These are phyloP conservation scores for Camelina hispida DNA, from an alignment of 345 rosid species.

Conservation along the genomic window DNA sequence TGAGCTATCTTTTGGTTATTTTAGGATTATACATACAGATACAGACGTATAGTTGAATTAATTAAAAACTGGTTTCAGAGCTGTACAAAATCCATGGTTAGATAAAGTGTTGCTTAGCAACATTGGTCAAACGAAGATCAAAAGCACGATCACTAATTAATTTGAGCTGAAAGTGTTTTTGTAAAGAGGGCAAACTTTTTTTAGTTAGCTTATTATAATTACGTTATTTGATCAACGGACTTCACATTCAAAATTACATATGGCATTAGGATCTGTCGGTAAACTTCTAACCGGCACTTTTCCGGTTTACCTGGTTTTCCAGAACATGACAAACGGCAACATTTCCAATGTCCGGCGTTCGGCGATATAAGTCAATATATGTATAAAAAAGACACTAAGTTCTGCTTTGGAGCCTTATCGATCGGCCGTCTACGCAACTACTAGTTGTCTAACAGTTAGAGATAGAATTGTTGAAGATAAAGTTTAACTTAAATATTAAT, in stretches of 20 bases:
- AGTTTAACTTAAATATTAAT: too few species aligned
- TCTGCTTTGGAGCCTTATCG: not conserved
- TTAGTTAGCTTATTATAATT: too few species aligned
- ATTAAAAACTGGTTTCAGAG: not conserved
- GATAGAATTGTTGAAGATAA: too few species aligned
- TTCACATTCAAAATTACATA: too few species aligned
- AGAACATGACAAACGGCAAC: conserved; percentile 12
- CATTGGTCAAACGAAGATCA: too few species aligned
- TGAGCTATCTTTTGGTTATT: not conserved
- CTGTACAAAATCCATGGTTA: not conserved
- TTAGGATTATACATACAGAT: too few species aligned
- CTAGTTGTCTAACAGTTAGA: not conserved
- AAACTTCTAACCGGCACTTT: conserved; percentile 2
- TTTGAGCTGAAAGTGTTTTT: too few species aligned
- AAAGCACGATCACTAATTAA: not conserved
- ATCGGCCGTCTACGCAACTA: conserved; percentile 8
- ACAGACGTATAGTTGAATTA: not conserved
- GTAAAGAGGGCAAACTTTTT: too few species aligned
- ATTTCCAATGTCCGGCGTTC: conserved; percentile 30
- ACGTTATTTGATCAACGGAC: too few species aligned
- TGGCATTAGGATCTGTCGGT: conserved; percentile 1
- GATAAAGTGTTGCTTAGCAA: too few species aligned
- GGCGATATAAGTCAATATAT: conserved; percentile 19
- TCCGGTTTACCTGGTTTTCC: conserved; percentile 18
- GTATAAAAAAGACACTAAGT: not conserved